phyloP scores from a whole-genome alignment of 2,329 filamentous ascomycete genomes.

The Trichoderma koningii region DNA sequence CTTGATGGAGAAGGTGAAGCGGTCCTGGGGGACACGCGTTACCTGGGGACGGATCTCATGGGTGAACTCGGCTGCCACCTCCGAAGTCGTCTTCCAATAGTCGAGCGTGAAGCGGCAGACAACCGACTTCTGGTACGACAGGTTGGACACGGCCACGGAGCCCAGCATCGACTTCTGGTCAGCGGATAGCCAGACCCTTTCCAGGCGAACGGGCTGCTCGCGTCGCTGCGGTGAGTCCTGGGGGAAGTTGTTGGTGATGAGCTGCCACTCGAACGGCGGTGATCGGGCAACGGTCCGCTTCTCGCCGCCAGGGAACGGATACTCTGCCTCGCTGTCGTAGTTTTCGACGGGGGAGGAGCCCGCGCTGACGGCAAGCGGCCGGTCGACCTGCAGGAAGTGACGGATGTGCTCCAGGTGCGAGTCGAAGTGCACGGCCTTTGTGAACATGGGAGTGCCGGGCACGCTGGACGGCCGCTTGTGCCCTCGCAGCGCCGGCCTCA shows the following conservation, averaged over 20 bases:
- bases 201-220: slow-evolving; percentile 71
- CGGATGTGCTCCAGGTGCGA: slow-evolving; percentile 93
- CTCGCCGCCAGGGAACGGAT: slow-evolving; percentile 71
- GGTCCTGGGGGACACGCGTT: slow-evolving; percentile 69
- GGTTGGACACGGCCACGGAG: slow-evolving; percentile 79
- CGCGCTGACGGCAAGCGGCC: slow-evolving; percentile 93
- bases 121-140: slow-evolving; percentile 86
- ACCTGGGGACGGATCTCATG: slow-evolving; percentile 72
- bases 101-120: slow-evolving; percentile 94
- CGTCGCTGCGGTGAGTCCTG: slow-evolving; percentile 55
- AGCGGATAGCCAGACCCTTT: slow-evolving; percentile 80
- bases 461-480: slow-evolving; percentile 87
- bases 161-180: slow-evolving; percentile 88
- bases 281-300: slow-evolving; percentile 41
- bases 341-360: slow-evolving; percentile 87
- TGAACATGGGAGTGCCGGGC: slow-evolving; percentile 94
- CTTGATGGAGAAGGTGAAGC: slow-evolving; percentile 94
- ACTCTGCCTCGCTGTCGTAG: slow-evolving; percentile 85
- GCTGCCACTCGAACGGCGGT: slow-evolving; percentile 79
- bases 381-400: slow-evolving; percentile 91
- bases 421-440: slow-evolving; percentile 98
- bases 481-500: slow-evolving; percentile 84
- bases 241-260: slow-evolving; percentile 82
- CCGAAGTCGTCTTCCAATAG: slow-evolving; percentile 98
- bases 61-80: slow-evolving; percentile 85